A percentile compares a stretch with the other conserved stretches of the same genome.
Conservation (phyloP, 495 filamentous ascomycete genomes). For the Collariella sp. region DNA sequence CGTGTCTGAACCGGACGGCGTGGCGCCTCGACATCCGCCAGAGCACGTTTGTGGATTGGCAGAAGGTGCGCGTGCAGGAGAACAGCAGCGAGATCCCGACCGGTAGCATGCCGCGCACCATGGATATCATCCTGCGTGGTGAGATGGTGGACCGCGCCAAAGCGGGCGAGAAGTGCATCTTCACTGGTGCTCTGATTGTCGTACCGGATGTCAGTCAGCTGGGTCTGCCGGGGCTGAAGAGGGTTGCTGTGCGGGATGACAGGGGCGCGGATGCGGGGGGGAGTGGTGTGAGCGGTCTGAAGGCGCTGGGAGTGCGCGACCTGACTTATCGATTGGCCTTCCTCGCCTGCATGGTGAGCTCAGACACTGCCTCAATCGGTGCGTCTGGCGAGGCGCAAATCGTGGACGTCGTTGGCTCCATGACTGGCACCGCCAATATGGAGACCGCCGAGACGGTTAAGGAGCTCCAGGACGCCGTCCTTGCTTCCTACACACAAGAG, state of each 20-base stretch:
- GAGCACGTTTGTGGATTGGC: slow-evolving; percentile 98
- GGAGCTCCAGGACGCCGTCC: slow-evolving; percentile 77
- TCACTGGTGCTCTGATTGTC: slow-evolving; percentile 92
- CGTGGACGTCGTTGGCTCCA: slow-evolving; percentile 66
- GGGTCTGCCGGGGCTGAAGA: slow-evolving; percentile 75
- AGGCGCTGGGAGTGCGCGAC: slow-evolving; percentile 87
- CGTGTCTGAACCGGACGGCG: slow-evolving; percentile 78
- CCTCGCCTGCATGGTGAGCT: slow-evolving; percentile 92
- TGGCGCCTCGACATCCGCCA: slow-evolving; percentile 95
- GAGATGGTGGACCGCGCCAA: slow-evolving; percentile 97
- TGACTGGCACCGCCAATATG: slow-evolving; percentile 58
- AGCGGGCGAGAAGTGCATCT: slow-evolving; percentile 95
- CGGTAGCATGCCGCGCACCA: slow-evolving; percentile 95
- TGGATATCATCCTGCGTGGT: slow-evolving; percentile 95
- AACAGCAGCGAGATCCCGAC: slow-evolving; percentile 97
- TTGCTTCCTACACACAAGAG: slow-evolving; percentile 67
- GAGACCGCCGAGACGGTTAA: slow-evolving; percentile 63
- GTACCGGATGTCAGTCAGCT: slow-evolving; percentile 96
- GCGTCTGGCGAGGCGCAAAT: slow-evolving; percentile 36
- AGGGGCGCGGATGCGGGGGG: slow-evolving; percentile 74
- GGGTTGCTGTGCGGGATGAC: slow-evolving; percentile 80
- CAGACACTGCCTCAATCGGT: slow-evolving; percentile 71
- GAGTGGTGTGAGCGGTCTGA: slow-evolving; percentile 75
- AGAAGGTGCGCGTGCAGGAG: slow-evolving; percentile 95
- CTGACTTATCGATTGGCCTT: slow-evolving; percentile 97